Conservation (phyloP, 306 rosid species). For the Psophocarpus tetragonolobus region DNA sequence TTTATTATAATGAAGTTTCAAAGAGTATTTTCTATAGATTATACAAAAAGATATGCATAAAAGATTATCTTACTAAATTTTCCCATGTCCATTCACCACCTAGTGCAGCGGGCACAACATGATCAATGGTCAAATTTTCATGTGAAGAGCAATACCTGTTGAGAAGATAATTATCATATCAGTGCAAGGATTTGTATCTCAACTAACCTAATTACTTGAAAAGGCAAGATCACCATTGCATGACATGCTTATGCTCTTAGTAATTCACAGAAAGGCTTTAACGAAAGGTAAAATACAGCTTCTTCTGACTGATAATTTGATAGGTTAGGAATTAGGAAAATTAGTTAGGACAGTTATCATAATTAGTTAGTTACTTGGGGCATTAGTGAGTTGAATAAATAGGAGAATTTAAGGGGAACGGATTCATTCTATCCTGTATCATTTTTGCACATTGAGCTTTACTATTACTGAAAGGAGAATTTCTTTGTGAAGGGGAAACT, state of each 20-base stretch:
- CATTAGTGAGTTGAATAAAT: neutral
- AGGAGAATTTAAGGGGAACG: neutral
- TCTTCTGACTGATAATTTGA: neutral
- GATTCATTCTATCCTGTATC: neutral
- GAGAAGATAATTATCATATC: constrained; percentile 29
- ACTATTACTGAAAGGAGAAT: neutral
- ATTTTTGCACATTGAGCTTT: neutral
- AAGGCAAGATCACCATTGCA: constrained; percentile 1
- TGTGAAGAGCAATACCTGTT: constrained; percentile 83
- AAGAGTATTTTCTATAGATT: neutral
- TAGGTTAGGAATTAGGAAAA: neutral
- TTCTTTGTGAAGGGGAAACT: neutral
- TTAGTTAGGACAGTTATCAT: neutral
- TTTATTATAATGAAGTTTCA: neutral
- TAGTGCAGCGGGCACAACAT: constrained; percentile 67
- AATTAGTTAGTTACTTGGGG: neutral
- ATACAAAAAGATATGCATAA: no score
- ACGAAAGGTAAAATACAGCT: constrained; percentile 10
- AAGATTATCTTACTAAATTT: constrained; percentile 65
- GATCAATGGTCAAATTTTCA: constrained; percentile 93
- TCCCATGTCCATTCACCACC: constrained; percentile 99
- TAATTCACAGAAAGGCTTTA: constrained; percentile 19
- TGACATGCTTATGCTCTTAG: constrained; percentile 20
- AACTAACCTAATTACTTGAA: constrained; percentile 20
- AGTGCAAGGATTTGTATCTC: constrained; percentile 29